Conservation (phyloP, 148 eudicot genomes). For the Spergularia bocconei region DNA sequence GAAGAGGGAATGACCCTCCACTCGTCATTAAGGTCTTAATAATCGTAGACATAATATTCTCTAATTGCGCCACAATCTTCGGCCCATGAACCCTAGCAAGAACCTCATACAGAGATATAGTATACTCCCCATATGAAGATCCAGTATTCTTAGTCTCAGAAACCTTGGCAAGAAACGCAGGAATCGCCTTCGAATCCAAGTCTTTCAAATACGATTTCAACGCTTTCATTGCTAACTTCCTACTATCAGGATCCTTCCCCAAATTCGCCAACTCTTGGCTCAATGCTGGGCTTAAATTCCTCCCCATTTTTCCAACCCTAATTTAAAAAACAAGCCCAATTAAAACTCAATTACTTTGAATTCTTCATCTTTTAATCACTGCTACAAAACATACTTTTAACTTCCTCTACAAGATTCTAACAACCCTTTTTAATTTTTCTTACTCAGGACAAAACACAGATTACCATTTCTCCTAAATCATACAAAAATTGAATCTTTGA, state of each 20-base stretch:
- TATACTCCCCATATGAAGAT: slow-evolving; percentile 67
- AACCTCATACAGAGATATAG: slow-evolving; percentile 89
- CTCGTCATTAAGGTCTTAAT: slow-evolving; percentile 65
- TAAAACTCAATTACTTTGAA: slow-evolving; percentile 8
- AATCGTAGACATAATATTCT: slow-evolving; percentile 74
- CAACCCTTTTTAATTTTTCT: not conserved
- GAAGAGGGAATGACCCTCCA: slow-evolving; percentile 90
- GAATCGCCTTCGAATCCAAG: slow-evolving; percentile 82
- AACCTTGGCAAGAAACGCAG: slow-evolving; percentile 88
- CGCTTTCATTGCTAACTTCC: slow-evolving; percentile 90
- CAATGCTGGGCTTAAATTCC: slow-evolving; percentile 72
- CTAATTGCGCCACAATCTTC: slow-evolving; percentile 75
- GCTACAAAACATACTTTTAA: not conserved
- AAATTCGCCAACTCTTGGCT: slow-evolving; percentile 79
- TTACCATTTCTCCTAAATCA: not conserved
- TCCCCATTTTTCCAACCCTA: slow-evolving; percentile 49
- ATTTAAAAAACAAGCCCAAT: not conserved
- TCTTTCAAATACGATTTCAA: slow-evolving; percentile 78
- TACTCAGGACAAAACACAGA: slow-evolving; percentile 5
- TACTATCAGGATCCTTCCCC: slow-evolving; percentile 75
- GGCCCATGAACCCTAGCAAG: slow-evolving; percentile 97
- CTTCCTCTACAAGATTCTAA: not conserved
- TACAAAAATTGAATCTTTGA: not conserved
- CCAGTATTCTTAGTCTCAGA: slow-evolving; percentile 79
- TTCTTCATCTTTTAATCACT: not conserved